phyloP scores from a whole-genome alignment of 495 filamentous ascomycete genomes.

The Cercophora newfieldiana region DNA sequence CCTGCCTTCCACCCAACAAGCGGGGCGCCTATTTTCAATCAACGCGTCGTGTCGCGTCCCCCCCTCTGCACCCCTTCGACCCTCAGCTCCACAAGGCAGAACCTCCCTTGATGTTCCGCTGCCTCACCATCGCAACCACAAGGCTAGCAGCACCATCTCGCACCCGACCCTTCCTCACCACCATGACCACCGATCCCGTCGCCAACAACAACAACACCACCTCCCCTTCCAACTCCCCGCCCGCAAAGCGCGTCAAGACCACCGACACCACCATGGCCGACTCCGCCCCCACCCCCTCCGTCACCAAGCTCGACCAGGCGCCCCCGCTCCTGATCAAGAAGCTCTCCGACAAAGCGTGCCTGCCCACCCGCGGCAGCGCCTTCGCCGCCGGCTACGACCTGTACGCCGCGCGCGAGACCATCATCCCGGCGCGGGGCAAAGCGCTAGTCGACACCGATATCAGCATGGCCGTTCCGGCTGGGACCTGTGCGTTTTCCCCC shows the following conservation, averaged over 20 bases:
- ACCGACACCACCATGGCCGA: constrained; percentile 13
- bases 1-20: not conserved
- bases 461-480: constrained; percentile 80
- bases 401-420: constrained; percentile 69
- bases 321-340: constrained; percentile 82
- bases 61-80: not conserved
- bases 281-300: constrained; percentile 32
- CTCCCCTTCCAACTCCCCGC: constrained; percentile 46
- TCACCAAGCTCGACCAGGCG: constrained; percentile 31
- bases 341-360: constrained; percentile 66
- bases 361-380: constrained; percentile 84
- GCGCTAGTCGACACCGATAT: constrained; percentile 87
- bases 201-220: constrained; percentile 35
- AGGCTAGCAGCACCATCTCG: not conserved
- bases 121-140: constrained; percentile 10
- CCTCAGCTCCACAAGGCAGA: too few species aligned
- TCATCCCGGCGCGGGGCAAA: constrained; percentile 79
- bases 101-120: not conserved
- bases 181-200: constrained; percentile 56
- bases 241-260: constrained; percentile 52
- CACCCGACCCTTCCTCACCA: constrained; percentile 23
- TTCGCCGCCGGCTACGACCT: constrained; percentile 94
- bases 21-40: not conserved
- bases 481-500: constrained; percentile 66
- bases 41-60: constrained; percentile 12